Conservation (phyloP, 2,329 filamentous ascomycete genomes). For the Ophiostoma ulmi region DNA sequence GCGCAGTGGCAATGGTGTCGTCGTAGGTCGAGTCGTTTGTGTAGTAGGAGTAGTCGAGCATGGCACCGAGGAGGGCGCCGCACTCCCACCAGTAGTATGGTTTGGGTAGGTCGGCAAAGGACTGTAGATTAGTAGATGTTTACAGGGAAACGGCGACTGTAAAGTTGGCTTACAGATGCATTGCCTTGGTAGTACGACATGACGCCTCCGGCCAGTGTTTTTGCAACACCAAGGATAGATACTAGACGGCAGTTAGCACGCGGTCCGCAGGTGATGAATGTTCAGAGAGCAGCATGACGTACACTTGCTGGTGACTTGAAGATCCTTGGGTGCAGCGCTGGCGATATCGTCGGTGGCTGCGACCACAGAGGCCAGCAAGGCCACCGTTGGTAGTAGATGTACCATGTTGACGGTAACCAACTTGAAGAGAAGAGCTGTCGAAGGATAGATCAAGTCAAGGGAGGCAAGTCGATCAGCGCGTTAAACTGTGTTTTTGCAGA, state of each 20-base stretch:
- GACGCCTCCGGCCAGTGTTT: slow-evolving; percentile 54
- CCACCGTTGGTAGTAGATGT: slow-evolving; percentile 1
- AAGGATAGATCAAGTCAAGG: not conserved
- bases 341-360: slow-evolving; percentile 8
- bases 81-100: slow-evolving; percentile 68
- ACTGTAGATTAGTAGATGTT: slow-evolving; percentile 32
- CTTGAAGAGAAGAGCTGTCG: not conserved
- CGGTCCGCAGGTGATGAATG: not conserved
- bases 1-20: slow-evolving; percentile 51
- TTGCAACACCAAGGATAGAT: slow-evolving; percentile 58
- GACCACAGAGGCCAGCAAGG: slow-evolving; percentile 18
- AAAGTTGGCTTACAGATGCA: slow-evolving; percentile 33
- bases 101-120: slow-evolving; percentile 57
- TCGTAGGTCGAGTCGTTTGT: slow-evolving; percentile 61
- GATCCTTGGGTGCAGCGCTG: slow-evolving; percentile 19
- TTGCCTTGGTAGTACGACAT: slow-evolving; percentile 61
- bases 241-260: slow-evolving; percentile 37
- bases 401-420: not conserved
- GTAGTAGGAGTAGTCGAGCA: slow-evolving; percentile 65
- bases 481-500: not conserved
- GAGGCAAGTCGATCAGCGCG: not conserved
- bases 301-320: slow-evolving; percentile 19
- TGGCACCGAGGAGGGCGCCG: slow-evolving; percentile 60
- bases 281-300: not conserved
- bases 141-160: too few species aligned